Evolutionary conservation across 768 basidiomycete species (phyloP).

Genomic region (Boletus sp.): DNA sequence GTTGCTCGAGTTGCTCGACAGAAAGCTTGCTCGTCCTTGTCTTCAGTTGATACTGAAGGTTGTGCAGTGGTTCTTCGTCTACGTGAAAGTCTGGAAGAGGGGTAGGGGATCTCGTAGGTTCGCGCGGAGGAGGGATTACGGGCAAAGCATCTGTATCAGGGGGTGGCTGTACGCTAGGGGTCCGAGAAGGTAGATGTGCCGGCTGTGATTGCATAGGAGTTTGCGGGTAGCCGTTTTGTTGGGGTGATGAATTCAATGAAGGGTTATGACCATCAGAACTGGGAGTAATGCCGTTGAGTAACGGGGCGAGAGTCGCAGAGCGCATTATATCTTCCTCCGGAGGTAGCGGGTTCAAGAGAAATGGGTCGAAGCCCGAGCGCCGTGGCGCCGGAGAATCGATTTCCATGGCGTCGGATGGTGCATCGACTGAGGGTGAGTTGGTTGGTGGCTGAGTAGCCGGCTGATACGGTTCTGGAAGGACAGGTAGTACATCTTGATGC

Average conservation of each 20-base stretch:
- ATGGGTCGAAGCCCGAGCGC: conserved; percentile 46
- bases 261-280: background rate
- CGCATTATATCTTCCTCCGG: conserved; percentile 28
- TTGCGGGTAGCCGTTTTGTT: conserved; percentile 9
- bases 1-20: conserved; percentile 90
- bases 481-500: conserved; percentile 14
- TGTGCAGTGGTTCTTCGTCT: conserved; percentile 44
- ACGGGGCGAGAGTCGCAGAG: conserved; percentile 21
- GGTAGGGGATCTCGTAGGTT: conserved; percentile 59
- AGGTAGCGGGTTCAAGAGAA: conserved; percentile 51
- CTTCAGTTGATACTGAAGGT: conserved; percentile 49
- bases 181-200: conserved; percentile 3
- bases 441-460: background rate
- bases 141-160: conserved; percentile 21
- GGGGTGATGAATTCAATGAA: conserved; percentile 3
- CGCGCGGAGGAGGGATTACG: conserved; percentile 22
- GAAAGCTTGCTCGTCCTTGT: conserved; percentile 57
- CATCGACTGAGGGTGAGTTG: background rate
- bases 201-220: conserved; percentile 5
- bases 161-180: conserved; percentile 2
- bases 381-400: conserved; percentile 36
- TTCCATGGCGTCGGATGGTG: conserved; percentile 31
- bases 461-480: conserved; percentile 7
- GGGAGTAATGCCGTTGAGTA: conserved; percentile 22
- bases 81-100: conserved; percentile 79